These are phyloP conservation scores for Domatiomyces globalis DNA, from an alignment of 2,329 filamentous ascomycete genomes.

Conservation along the genomic window DNA sequence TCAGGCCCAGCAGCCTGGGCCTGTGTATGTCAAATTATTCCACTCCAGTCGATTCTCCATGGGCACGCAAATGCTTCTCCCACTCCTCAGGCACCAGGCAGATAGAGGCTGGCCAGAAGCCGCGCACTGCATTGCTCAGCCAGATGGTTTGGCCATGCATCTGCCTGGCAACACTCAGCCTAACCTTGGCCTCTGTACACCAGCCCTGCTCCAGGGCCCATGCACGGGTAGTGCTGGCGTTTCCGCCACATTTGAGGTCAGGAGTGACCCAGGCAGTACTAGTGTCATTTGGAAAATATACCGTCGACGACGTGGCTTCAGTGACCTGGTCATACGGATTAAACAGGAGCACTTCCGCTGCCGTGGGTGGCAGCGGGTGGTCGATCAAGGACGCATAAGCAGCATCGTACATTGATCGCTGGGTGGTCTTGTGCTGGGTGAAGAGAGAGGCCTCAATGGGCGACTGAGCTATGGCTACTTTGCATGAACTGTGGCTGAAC, in stretches of 20 bases:
- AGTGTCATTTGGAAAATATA: constrained; percentile 57
- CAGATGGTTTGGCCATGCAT: constrained; percentile 64
- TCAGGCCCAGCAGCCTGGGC: neutral
- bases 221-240: constrained; percentile 65
- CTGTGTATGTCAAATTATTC: neutral
- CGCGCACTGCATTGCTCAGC: constrained; percentile 77
- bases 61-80: neutral
- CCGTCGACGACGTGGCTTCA: constrained; percentile 71
- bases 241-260: constrained; percentile 59
- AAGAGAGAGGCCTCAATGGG: constrained; percentile 44
- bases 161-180: constrained; percentile 39
- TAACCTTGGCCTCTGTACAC: constrained; percentile 51
- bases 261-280: constrained; percentile 65
- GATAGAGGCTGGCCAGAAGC: constrained; percentile 44
- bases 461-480: constrained; percentile 29
- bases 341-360: constrained; percentile 61
- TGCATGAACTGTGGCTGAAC: neutral
- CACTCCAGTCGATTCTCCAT: neutral
- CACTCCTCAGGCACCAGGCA: neutral
- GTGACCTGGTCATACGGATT: constrained; percentile 55
- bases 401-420: constrained; percentile 54
- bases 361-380: constrained; percentile 21
- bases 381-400: constrained; percentile 52
- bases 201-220: constrained; percentile 64
- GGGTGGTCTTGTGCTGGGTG: constrained; percentile 76